Conservation (phyloP, 495 filamentous ascomycete species). For the Poronia punctata region DNA sequence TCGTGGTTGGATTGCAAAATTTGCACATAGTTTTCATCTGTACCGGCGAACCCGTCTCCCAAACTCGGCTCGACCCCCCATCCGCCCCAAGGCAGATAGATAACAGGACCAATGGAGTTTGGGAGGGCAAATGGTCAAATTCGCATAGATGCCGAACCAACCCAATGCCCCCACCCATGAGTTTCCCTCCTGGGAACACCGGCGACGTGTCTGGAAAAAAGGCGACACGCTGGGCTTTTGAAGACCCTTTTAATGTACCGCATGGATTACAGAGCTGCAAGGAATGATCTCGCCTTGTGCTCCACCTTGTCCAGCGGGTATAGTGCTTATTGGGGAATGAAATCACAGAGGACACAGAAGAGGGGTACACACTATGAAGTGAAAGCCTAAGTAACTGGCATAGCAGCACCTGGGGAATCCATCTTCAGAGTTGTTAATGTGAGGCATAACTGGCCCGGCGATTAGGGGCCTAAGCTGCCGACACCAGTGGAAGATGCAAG, state of each 20-base stretch:
- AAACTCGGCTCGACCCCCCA: conserved; percentile 16
- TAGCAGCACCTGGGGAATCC: too few species aligned
- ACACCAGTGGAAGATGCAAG: too few species aligned
- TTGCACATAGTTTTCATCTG: too few species aligned
- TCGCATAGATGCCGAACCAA: conserved; percentile 28
- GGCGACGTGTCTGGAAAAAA: conserved; percentile 18
- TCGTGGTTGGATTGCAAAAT: too few species aligned
- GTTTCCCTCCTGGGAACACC: conserved; percentile 22
- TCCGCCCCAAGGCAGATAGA: conserved; percentile 14
- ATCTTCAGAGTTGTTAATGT: too few species aligned
- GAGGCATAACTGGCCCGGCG: too few species aligned
- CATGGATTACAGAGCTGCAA: conserved; percentile 61
- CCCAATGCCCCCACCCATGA: conserved; percentile 21
- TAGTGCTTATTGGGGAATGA: neutral
- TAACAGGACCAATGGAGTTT: conserved; percentile 14
- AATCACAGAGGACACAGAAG: conserved; percentile 1
- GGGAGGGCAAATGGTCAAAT: conserved; percentile 34
- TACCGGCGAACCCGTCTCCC: conserved; percentile 28
- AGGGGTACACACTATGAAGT: too few species aligned
- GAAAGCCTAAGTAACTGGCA: too few species aligned
- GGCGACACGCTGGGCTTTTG: conserved; percentile 1
- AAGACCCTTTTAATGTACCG: conserved; percentile 41
- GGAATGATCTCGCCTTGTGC: conserved; percentile 59
- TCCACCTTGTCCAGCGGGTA: conserved; percentile 53
- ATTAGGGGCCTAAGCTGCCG: too few species aligned